Base-by-base conservation (phyloP, 495 filamentous ascomycete genomes). In the Penicillium verhagenii region DNA sequence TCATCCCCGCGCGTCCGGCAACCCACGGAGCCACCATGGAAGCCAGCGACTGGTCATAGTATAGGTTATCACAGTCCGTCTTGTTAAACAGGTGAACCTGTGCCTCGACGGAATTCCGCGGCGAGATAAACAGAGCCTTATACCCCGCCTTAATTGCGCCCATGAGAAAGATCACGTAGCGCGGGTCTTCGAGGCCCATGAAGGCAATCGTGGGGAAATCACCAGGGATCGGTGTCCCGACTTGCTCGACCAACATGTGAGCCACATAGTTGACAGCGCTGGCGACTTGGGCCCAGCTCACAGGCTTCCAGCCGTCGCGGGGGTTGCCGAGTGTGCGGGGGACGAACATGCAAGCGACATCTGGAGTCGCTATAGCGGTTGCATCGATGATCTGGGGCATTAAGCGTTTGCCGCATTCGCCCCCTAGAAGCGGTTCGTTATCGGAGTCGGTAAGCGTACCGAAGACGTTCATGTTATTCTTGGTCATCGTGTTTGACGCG, bases 231-330 rank as follows among this genome's bases (percentile, higher is more conserved):
- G 53, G 42, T 1, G 48, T 24, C 0, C 75, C 77, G 18, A 71
- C 58, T 37, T 64, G n/a, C 14, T 70, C 42, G 10, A 60, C 44
- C 11, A 80, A 42, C 70, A 68, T 73, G 56, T 69, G 68, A 8
- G 76, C 69, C 25, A 74, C 39, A 10, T 66, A 60, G 57, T 80
- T 73, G 25, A 80, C 57, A 7, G 73, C 68, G 52, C 71, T 74
- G 7, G 71, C 64, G 3, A 45, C 61, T 19, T 64, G 45, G n/a
- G 45, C 46, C 50, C 53, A 63, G 43, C 50, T 64, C 13, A 71
- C 50, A 31, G 60, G 29, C 46, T 58, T 59, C 58, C 65, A 71
- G 1, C 66, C 68, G 47, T 62, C 60, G n/a, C 28, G 1, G 11
- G 61, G 56, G 11, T 61, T 47, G 45, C 38, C 38, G 25, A 21